A percentile compares a stretch with the other conserved stretches of the same genome.
Evolutionary conservation across 2,329 filamentous ascomycete species (phyloP).

Genomic region (Fonsecaea monophora): DNA sequence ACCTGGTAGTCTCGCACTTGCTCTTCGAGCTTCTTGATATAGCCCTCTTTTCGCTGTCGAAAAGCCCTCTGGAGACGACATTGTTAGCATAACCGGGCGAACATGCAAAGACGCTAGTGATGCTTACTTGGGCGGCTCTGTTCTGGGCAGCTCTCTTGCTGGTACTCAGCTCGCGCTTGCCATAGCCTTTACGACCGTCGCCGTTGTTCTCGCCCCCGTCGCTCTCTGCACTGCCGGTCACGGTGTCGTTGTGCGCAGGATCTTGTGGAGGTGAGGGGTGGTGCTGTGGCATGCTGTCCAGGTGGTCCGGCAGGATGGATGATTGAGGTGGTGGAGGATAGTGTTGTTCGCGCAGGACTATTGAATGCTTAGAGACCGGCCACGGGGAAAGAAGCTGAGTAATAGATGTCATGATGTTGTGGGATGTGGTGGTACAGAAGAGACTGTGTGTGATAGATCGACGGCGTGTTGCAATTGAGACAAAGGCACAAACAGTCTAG

Average conservation of each 20-base stretch:
- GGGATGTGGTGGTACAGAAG: slow-evolving; percentile 18
- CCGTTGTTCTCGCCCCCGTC: slow-evolving; percentile 53
- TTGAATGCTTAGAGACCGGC: slow-evolving; percentile 40
- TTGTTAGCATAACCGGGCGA: slow-evolving; percentile 28
- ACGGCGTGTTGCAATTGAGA: background rate
- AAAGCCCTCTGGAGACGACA: slow-evolving; percentile 76
- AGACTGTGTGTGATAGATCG: background rate
- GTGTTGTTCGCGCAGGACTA: slow-evolving; percentile 41
- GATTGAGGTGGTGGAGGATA: slow-evolving; percentile 36
- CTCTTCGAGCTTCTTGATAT: slow-evolving; percentile 96
- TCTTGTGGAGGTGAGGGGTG: slow-evolving; percentile 36
- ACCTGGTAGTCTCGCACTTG: slow-evolving; percentile 82
- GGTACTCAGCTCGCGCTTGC: slow-evolving; percentile 87
- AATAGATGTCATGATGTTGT: slow-evolving; percentile 40
- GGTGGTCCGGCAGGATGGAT: slow-evolving; percentile 27
- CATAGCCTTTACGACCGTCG: slow-evolving; percentile 71
- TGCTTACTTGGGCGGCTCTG: slow-evolving; percentile 84
- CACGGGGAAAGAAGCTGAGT: slow-evolving; percentile 41
- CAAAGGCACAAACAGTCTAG: slow-evolving; percentile 18
- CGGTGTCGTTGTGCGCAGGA: slow-evolving; percentile 26
- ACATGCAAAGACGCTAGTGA: background rate
- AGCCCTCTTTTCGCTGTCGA: slow-evolving; percentile 94
- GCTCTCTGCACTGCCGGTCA: slow-evolving; percentile 48
- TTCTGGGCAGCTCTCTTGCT: slow-evolving; percentile 98
- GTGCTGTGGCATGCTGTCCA: slow-evolving; percentile 34